Evolutionary conservation across 306 rosid genomes (phyloP), one percentile per base, ranked within the genome.

Genomic region (Erythrophleum fordii): DNA sequence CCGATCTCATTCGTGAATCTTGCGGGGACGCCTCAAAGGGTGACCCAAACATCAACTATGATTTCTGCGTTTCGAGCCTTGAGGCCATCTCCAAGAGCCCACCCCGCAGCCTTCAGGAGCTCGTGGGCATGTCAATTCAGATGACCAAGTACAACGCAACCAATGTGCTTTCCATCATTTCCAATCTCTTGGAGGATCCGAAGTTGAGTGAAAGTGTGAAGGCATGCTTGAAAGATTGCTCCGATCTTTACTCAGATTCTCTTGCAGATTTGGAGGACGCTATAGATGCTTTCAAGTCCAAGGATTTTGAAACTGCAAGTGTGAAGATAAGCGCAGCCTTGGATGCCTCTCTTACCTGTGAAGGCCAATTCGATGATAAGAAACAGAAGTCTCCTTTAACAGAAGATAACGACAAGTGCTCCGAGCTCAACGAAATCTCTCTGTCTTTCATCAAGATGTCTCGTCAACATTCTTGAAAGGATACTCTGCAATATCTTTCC

Each of bases 341-440:
- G 90, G 97, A 89, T 76, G 79, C 84, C 23, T 71, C 96, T 1
- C 49, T 44, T 48, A 88, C 91, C 0, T 90, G 97, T 82, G 93
- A 91, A 75, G 93, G 91, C 48, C 93, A 89, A 3, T 93, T 91
- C 77, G 73, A 61, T 76, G 92, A 91, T 5, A 85, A 73, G 84
- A 68, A 83, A 77, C 85, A 64, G 58, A 71, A 18, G 11, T 91
- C 89, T 78, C 97, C 94, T 58, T 78, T 88, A 49, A 85, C 89
- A 28, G 66, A 72, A 52, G 86, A 83, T 49, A 90, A 88, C 14
- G 22, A 14, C 11, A 6, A 25, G 13, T 91, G 73, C 83, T 82
- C 75, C 29, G 83, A 90, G 60, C 81, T 89, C 72, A 85, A 76
- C 23, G 85, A 72, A 0, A 88, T 93, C 20, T 72, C 92, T 78